Evolutionary conservation across 2,329 filamentous ascomycete species (phyloP).

Genomic region (Furcasterigmium furcatum): DNA sequence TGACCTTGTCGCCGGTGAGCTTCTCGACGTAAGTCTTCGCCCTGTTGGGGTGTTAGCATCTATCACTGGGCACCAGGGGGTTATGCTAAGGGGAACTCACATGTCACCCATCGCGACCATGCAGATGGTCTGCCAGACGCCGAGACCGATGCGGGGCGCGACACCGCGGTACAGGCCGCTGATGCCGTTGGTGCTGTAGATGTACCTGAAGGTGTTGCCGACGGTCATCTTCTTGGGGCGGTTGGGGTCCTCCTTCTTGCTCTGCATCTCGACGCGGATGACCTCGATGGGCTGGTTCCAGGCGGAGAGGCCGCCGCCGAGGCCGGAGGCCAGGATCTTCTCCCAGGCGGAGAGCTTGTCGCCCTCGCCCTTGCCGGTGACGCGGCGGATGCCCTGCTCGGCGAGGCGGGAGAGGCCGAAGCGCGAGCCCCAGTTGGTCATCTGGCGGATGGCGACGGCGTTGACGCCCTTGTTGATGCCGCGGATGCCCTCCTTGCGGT

Average conservation of each 20-base stretch:
- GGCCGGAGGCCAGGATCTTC: slow-evolving; percentile 81
- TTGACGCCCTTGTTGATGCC: slow-evolving; percentile 99
- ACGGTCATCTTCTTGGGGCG: slow-evolving; percentile 99
- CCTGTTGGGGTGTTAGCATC: slow-evolving; percentile 33
- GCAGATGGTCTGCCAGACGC: slow-evolving; percentile 99
- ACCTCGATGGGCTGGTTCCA: slow-evolving; percentile 99
- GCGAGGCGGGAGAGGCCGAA: slow-evolving; percentile 92
- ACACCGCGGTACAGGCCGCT: slow-evolving; percentile 96
- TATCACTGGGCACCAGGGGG: slow-evolving; percentile 17
- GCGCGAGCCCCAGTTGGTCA: slow-evolving; percentile 98
- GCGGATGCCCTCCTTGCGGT: slow-evolving; percentile 85
- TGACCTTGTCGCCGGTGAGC: slow-evolving; percentile 60
- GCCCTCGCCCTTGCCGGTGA: slow-evolving; percentile 74
- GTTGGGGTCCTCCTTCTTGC: slow-evolving; percentile 96
- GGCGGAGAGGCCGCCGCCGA: slow-evolving; percentile 91
- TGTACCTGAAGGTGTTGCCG: slow-evolving; percentile 79
- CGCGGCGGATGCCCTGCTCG: slow-evolving; percentile 79
- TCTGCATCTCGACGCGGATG: slow-evolving; percentile 99
- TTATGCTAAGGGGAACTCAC: slow-evolving; percentile 52
- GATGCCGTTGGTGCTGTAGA: slow-evolving; percentile 84
- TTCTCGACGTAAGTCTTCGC: slow-evolving; percentile 67
- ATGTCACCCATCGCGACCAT: slow-evolving; percentile 99
- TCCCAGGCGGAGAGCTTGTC: slow-evolving; percentile 77
- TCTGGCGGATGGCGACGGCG: slow-evolving; percentile 96
- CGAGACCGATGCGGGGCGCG: slow-evolving; percentile 86